A percentile compares a stretch with the other conserved stretches of the same genome.
These are phyloP conservation scores for Trametes polyzona DNA, from an alignment of 1,284 basidiomycete genomes.

Conservation along the genomic window DNA sequence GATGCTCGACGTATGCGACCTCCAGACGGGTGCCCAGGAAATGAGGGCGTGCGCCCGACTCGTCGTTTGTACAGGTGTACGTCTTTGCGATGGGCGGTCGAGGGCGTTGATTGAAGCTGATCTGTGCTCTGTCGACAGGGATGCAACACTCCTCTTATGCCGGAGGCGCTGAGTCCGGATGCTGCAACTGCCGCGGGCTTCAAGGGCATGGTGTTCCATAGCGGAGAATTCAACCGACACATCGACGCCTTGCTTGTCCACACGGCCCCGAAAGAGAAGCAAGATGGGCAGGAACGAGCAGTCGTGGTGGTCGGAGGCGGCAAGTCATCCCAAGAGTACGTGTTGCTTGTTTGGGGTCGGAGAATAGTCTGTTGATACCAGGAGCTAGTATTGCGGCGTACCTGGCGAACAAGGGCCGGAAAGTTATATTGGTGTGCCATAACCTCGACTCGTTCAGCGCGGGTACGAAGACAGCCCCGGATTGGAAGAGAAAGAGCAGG, in stretches of 20 bases:
- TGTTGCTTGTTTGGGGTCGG: not conserved
- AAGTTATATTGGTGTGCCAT: conserved; percentile 54
- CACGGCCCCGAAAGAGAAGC: too few relatives aligned
- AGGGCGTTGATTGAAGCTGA: not conserved
- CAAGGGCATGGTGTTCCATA: conserved; percentile 53
- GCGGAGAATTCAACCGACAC: conserved; percentile 45
- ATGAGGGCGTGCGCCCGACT: conserved; percentile 46
- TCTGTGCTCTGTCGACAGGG: conserved; percentile 46
- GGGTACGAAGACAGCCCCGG: conserved; percentile 45
- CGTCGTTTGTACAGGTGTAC: conserved; percentile 61
- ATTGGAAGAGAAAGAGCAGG: conserved; percentile 60
- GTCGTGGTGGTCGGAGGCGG: conserved; percentile 59
- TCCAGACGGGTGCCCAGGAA: conserved; percentile 30
- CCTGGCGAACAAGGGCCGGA: conserved; percentile 48
- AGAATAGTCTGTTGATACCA: not conserved
- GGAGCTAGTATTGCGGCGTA: conserved; percentile 48
- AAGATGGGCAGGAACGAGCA: conserved; percentile 15
- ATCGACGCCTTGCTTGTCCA: conserved; percentile 44
- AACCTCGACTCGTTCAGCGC: conserved; percentile 52
- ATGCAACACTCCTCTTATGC: conserved; percentile 51
- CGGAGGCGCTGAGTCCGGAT: conserved; percentile 38
- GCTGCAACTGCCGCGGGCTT: conserved; percentile 44
- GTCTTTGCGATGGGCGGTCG: conserved; percentile 30
- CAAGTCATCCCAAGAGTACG: conserved; percentile 58
- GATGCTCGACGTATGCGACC: conserved; percentile 45